Evolutionary conservation across 2,329 filamentous ascomycete genomes (phyloP).

Genomic region (Sarocladiaceae sp.): DNA sequence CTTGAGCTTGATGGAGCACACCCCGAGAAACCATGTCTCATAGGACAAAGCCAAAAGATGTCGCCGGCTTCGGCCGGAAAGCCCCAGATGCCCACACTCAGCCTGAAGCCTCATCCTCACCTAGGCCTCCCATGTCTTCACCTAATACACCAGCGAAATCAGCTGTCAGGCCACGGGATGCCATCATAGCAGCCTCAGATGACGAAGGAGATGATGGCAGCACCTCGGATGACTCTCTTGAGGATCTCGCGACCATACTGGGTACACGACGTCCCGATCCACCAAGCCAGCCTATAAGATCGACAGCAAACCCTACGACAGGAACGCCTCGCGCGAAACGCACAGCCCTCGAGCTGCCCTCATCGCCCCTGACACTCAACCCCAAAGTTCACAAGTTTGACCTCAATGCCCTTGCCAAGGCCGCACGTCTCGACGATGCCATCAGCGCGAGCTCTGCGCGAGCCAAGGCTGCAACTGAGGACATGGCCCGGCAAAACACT

Average conservation of each 20-base stretch:
- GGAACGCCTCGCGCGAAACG: slow-evolving; percentile 43
- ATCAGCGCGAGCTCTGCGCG: slow-evolving; percentile 48
- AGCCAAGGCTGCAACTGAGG: slow-evolving; percentile 29
- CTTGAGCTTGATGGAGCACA: slow-evolving; percentile 1
- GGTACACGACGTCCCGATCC: slow-evolving; percentile 16
- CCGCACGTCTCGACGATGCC: slow-evolving; percentile 53
- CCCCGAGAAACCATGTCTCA: not conserved
- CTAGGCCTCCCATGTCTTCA: not conserved
- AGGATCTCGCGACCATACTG: slow-evolving; percentile 36
- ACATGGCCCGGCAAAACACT: slow-evolving; percentile 9
- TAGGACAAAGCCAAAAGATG: not conserved
- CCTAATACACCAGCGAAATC: slow-evolving; percentile 2
- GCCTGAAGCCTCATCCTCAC: not conserved
- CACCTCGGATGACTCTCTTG: slow-evolving; percentile 51
- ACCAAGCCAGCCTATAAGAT: slow-evolving; percentile 4
- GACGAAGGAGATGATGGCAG: slow-evolving; percentile 56
- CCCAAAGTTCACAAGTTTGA: slow-evolving; percentile 43
- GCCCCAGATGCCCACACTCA: not conserved
- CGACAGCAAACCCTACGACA: slow-evolving; percentile 18
- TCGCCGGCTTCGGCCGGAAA: not conserved
- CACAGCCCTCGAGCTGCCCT: slow-evolving; percentile 30
- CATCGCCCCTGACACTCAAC: slow-evolving; percentile 44
- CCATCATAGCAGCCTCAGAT: slow-evolving; percentile 12
- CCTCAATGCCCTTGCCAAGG: slow-evolving; percentile 53
- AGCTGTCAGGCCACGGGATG: not conserved